Evolutionary conservation across 2,329 filamentous ascomycete species (phyloP).

Genomic region (Fusarium tanahbumbuense): DNA sequence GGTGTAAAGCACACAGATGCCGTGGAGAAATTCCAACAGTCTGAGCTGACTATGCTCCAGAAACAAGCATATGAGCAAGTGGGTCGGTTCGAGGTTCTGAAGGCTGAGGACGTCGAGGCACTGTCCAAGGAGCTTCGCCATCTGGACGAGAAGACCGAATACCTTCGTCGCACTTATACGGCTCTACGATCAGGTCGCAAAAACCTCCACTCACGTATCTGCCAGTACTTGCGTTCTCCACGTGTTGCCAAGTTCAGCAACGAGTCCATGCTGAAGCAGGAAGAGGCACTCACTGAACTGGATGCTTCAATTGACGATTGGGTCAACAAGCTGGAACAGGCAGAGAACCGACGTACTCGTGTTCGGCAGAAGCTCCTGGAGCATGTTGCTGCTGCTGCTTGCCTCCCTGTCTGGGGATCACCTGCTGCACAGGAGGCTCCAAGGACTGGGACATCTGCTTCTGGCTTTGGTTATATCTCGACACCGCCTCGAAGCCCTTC

Average conservation of each 20-base stretch:
- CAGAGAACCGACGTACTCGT: slow-evolving; percentile 79
- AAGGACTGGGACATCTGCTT: slow-evolving; percentile 53
- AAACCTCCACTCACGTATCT: slow-evolving; percentile 81
- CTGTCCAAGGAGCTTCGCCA: slow-evolving; percentile 79
- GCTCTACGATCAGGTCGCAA: slow-evolving; percentile 80
- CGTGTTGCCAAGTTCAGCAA: slow-evolving; percentile 77
- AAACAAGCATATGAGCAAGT: slow-evolving; percentile 72
- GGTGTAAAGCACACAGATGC: slow-evolving; percentile 69
- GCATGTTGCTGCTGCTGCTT: slow-evolving; percentile 79
- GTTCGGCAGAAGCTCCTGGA: slow-evolving; percentile 84
- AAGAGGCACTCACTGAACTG: slow-evolving; percentile 81
- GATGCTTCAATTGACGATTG: slow-evolving; percentile 84
- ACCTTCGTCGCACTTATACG: slow-evolving; percentile 80
- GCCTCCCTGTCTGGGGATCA: slow-evolving; percentile 54
- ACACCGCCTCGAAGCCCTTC: slow-evolving; percentile 71
- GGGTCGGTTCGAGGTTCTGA: slow-evolving; percentile 72
- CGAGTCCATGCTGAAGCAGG: slow-evolving; percentile 81
- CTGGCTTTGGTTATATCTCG: slow-evolving; percentile 58
- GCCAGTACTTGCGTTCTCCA: slow-evolving; percentile 78
- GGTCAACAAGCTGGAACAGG: slow-evolving; percentile 81
- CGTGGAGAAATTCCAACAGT: slow-evolving; percentile 56
- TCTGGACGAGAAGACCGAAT: slow-evolving; percentile 82
- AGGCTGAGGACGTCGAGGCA: slow-evolving; percentile 69
- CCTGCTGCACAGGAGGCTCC: slow-evolving; percentile 54
- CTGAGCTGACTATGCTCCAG: slow-evolving; percentile 64